Evolutionary conservation across 2,329 filamentous ascomycete genomes (phyloP).

Genomic region (Coniochaeta hoffmannii): DNA sequence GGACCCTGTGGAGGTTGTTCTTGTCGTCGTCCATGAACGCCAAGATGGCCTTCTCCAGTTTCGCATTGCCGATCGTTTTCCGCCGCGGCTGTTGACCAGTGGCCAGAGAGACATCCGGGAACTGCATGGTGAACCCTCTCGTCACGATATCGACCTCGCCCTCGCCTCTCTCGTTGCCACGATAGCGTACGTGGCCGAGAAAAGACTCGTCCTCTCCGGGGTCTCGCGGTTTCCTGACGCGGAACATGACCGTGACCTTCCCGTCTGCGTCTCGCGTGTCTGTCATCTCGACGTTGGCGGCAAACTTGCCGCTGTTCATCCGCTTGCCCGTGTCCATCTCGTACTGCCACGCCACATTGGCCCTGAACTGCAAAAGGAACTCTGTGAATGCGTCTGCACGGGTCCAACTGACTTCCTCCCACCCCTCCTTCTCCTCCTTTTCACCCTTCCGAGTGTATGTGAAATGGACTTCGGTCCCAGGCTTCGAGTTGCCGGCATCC

Average conservation of each 20-base stretch:
- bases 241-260: neutral
- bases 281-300: neutral
- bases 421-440: neutral
- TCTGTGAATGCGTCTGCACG: neutral
- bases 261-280: neutral
- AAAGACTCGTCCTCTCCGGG: neutral
- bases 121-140: neutral
- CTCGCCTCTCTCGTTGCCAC: neutral
- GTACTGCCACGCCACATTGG: neutral
- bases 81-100: neutral
- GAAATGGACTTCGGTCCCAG: neutral
- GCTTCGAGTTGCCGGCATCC: too few species aligned
- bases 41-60: neutral
- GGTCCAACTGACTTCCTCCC: neutral
- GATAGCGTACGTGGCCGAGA: neutral
- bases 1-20: neutral
- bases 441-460: neutral
- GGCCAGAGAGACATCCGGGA: neutral
- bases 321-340: neutral
- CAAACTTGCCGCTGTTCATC: neutral
- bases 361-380: neutral
- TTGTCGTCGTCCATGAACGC: neutral
- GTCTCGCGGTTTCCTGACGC: neutral
- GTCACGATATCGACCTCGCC: neutral
- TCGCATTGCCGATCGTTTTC: neutral